Base-by-base conservation (phyloP, 768 basidiomycete species). In the Pleurotus tuber-regium region DNA sequence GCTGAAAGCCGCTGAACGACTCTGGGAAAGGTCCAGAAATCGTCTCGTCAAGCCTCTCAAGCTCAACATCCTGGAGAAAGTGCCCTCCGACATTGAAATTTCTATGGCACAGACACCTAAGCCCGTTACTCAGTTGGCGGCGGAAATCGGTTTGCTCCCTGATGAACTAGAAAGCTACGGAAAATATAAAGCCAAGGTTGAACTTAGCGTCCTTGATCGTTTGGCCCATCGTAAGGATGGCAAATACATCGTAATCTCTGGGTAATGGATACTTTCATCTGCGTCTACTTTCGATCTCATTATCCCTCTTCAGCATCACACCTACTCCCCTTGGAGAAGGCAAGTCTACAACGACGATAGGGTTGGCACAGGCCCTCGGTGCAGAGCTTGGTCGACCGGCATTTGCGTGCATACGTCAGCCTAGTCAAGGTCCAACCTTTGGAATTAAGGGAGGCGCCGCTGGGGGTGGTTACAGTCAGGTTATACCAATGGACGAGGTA, bases 391-490 rank as follows among this genome's bases (percentile, higher is more conserved):
- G 86, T 53, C 92, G 95, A 50, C 87, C 92, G 26, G 81, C 93
- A 8, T 98, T 97, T 67, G 96, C 97, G 40, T 97, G 94, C 66
- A 94, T 98, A 19, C 87, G 96, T 50, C 97, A 99, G 65, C 97
- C 97, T 3, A 94, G 92, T 72, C 96, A 99, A 69, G 96, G 97
- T 10, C 96, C 96, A 28, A 98, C 96, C 0, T 99, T 98, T 66
- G 96, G 96, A 59, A 97, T 99, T 76, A 99, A 99, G 70, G 96
- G 96, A 59, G 97, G 96, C 61, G 96, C 96, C 30, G 96, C 96
- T 36, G 96, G 97, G 33, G 96, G 96, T 54, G 96, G 96, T 47
- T 99, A 98, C 74, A 93, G 92, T 65, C 95, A 97, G 65, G 91
- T 99, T 62, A 98, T 98, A 70, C 96, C 96, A 35, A 98, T 98